phyloP scores from a whole-genome alignment of 305 asterid species.

The Rubia peregrina region DNA sequence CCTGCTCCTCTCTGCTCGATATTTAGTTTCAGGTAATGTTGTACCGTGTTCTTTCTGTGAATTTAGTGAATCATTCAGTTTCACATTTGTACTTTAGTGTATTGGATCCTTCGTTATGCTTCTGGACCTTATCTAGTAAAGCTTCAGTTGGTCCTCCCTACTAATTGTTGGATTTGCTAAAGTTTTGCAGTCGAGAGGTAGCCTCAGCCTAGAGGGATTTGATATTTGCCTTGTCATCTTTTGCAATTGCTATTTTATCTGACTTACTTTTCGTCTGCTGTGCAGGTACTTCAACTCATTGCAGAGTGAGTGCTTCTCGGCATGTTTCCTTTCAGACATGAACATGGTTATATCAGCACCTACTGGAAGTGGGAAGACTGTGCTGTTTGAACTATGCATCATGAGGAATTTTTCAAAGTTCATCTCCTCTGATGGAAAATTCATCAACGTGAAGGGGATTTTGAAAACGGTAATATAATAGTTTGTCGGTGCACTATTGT shows the following conservation, averaged over 20 bases:
- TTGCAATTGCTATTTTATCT: conserved; percentile 2
- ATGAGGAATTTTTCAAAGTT: conserved; percentile 87
- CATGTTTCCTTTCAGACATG: conserved; percentile 76
- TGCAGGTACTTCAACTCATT: conserved; percentile 85
- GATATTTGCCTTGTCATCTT: background rate
- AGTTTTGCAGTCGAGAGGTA: background rate
- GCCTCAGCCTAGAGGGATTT: background rate
- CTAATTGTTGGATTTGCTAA: background rate
- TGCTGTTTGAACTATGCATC: conserved; percentile 90
- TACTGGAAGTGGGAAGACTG: conserved; percentile 99
- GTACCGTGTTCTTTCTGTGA: conserved; percentile 9
- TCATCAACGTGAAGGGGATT: conserved; percentile 66
- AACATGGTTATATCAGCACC: conserved; percentile 99
- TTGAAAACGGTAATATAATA: conserved; percentile 56
- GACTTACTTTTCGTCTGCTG: conserved; percentile 10
- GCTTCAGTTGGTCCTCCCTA: background rate
- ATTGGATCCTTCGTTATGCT: conserved; percentile 1
- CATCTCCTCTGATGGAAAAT: conserved; percentile 50
- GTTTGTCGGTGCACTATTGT: background rate
- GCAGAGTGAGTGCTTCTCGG: conserved; percentile 88
- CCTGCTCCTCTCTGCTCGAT: conserved; percentile 63
- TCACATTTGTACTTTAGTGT: background rate
- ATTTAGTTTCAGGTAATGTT: conserved; percentile 73
- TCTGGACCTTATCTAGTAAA: background rate
- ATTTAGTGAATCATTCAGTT: background rate